Evolutionary conservation across 768 basidiomycete species (phyloP).

Genomic region (Leccinum disarticulatum): DNA sequence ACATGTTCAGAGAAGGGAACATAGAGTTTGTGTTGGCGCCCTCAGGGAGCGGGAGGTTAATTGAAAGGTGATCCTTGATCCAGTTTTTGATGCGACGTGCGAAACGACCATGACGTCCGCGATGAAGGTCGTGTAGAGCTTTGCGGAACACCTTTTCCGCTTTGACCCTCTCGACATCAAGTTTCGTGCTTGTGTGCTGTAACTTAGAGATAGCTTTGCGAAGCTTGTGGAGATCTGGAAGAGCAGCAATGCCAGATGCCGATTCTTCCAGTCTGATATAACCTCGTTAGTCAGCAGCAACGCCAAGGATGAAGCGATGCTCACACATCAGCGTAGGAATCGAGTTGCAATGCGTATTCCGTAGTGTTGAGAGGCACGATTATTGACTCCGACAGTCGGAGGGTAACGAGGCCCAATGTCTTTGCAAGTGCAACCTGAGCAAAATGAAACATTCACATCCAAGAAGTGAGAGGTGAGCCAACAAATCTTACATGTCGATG

Average conservation of each 20-base stretch:
- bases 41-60: neutral
- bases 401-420: constrained; percentile 56
- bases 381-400: constrained; percentile 59
- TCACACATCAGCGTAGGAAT: constrained; percentile 58
- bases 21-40: neutral
- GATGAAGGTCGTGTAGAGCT: constrained; percentile 37
- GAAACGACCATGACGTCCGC: neutral
- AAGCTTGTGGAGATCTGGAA: constrained; percentile 41
- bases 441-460: neutral
- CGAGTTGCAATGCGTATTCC: constrained; percentile 65
- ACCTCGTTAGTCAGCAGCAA: constrained; percentile 15
- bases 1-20: constrained; percentile 3
- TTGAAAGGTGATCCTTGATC: constrained; percentile 25
- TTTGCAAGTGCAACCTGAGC: constrained; percentile 62
- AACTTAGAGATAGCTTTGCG: constrained; percentile 47
- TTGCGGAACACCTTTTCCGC: constrained; percentile 54
- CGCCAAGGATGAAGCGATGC: constrained; percentile 29
- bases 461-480: neutral
- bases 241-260: constrained; percentile 18
- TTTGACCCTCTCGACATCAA: constrained; percentile 57
- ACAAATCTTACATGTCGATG: constrained; percentile 55
- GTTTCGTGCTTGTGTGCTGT: constrained; percentile 48
- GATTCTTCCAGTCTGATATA: constrained; percentile 53
- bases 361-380: constrained; percentile 75
- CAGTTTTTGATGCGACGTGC: constrained; percentile 21